These are phyloP conservation scores for Adansonia digitata DNA, from an alignment of 345 rosid genomes.

Conservation along the genomic window DNA sequence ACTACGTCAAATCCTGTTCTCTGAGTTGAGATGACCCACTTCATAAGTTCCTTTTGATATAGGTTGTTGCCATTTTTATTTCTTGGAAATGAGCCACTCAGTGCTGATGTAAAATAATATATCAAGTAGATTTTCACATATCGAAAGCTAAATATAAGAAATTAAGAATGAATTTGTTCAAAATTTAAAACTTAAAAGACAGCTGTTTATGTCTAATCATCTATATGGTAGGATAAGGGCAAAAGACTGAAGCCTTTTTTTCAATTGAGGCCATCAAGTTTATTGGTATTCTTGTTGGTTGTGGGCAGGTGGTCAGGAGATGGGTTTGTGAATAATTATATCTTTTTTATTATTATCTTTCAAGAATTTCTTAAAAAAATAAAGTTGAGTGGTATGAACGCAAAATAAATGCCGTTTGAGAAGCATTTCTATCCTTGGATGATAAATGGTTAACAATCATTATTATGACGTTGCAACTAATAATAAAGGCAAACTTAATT, in stretches of 20 bases:
- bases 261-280: not conserved
- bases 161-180: not conserved
- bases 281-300: not conserved
- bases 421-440: not conserved
- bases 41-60: conserved; percentile 30
- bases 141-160: not conserved
- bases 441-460: not conserved
- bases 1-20: conserved; percentile 41
- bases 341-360: not conserved
- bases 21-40: conserved; percentile 35
- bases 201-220: not conserved
- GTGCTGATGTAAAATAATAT: not conserved
- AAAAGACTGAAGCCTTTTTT: not conserved
- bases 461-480: not conserved
- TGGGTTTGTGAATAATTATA: not conserved
- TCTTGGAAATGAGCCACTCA: conserved; percentile 7
- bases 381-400: not conserved
- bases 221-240: not conserved
- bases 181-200: not conserved
- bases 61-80: conserved; percentile 28
- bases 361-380: not conserved
- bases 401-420: not conserved
- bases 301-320: not conserved
- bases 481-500: not conserved
- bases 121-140: not conserved